Conservation (phyloP, 2,329 filamentous ascomycete species). For the Fusarium sp. region DNA sequence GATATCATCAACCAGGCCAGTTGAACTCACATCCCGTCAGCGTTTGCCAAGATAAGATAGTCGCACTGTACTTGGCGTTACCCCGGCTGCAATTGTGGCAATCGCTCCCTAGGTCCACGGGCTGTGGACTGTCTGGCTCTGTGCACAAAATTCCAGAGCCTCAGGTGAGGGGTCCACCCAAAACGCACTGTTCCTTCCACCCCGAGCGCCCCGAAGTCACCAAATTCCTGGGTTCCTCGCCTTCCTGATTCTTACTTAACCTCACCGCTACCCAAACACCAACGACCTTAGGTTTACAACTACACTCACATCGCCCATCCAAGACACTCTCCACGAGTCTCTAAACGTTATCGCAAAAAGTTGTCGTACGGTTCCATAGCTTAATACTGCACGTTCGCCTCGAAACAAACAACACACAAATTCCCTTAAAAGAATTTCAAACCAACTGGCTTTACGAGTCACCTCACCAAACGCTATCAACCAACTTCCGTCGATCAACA, state of each 20-base stretch:
- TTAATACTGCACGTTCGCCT: conserved; percentile 11
- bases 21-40: conserved; percentile 18
- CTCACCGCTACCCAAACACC: conserved; percentile 42
- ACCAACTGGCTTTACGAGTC: conserved; percentile 10
- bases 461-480: conserved; percentile 14
- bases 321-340: conserved; percentile 24
- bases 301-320: conserved; percentile 8
- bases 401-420: conserved; percentile 9
- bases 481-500: conserved; percentile 28
- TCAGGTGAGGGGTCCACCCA: conserved; percentile 43
- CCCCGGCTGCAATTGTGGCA: conserved; percentile 32
- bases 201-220: conserved; percentile 34
- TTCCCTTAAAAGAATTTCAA: conserved; percentile 20
- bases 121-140: conserved; percentile 13
- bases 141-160: conserved; percentile 42
- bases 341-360: conserved; percentile 16
- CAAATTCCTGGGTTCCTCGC: conserved; percentile 38
- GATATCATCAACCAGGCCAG: conserved; percentile 16
- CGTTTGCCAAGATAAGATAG: conserved; percentile 26
- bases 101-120: conserved; percentile 26
- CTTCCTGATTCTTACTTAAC: conserved; percentile 29
- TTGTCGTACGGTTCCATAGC: conserved; percentile 7
- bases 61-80: conserved; percentile 30
- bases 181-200: conserved; percentile 26
- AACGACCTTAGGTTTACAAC: conserved; percentile 11